These are phyloP conservation scores for Candida buenavistaensis DNA, from an alignment of 1,139 yeast species.

Conservation along the genomic window DNA sequence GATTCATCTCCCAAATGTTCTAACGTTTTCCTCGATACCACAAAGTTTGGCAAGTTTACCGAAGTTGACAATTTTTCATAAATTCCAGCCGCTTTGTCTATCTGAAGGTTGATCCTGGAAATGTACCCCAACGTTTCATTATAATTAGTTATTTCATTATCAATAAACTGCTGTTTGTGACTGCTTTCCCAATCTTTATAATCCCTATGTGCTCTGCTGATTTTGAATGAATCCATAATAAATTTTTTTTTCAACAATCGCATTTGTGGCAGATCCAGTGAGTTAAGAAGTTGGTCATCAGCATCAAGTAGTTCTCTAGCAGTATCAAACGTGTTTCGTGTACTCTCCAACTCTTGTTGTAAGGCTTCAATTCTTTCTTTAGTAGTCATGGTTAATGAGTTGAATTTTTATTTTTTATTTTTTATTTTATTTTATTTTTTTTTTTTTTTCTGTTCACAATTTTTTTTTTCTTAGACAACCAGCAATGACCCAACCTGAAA, in stretches of 20 bases:
- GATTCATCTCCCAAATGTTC: slow-evolving; percentile 23
- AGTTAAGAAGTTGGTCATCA: slow-evolving; percentile 8
- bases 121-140: slow-evolving; percentile 33
- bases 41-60: slow-evolving; percentile 30
- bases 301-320: slow-evolving; percentile 17
- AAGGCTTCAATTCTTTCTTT: slow-evolving; percentile 6
- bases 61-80: slow-evolving; percentile 25
- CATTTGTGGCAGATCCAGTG: not conserved
- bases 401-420: not conserved
- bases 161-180: slow-evolving; percentile 21
- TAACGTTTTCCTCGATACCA: slow-evolving; percentile 32
- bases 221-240: slow-evolving; percentile 36
- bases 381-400: not conserved
- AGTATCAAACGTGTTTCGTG: slow-evolving; percentile 16
- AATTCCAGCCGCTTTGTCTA: slow-evolving; percentile 22
- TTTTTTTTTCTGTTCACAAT: slow-evolving; percentile 1
- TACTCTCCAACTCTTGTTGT: slow-evolving; percentile 7
- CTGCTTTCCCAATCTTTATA: slow-evolving; percentile 33
- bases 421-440: not conserved
- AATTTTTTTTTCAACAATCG: slow-evolving; percentile 21
- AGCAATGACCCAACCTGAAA: slow-evolving; percentile 3
- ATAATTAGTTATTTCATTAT: slow-evolving; percentile 27
- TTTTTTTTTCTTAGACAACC: slow-evolving; percentile 2
- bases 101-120: slow-evolving; percentile 28
- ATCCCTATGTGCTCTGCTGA: slow-evolving; percentile 31